Conservation (phyloP, 1,284 basidiomycete species). For the Sporisorium graminicola region DNA sequence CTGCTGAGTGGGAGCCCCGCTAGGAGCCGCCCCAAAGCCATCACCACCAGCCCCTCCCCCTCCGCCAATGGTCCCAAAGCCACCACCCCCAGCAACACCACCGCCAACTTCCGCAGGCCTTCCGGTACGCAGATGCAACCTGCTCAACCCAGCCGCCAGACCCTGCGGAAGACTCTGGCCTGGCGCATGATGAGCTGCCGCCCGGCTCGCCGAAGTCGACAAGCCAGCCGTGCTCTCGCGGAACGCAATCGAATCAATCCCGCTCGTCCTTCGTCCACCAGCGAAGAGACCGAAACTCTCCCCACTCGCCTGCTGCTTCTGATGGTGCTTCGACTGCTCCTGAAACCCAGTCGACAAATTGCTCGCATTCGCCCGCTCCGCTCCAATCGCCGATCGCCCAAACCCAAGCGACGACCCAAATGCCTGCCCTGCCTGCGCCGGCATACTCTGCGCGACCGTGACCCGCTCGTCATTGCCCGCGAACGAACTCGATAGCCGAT, state of each 20-base stretch:
- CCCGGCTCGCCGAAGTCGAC: slow-evolving; percentile 29
- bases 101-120: slow-evolving; percentile 5
- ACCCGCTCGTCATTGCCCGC: slow-evolving; percentile 32
- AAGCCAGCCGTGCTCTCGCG: slow-evolving; percentile 20
- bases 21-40: neutral
- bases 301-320: slow-evolving; percentile 7
- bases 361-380: slow-evolving; percentile 40
- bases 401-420: slow-evolving; percentile 36
- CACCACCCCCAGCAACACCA: slow-evolving; percentile 17
- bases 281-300: slow-evolving; percentile 27
- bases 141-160: slow-evolving; percentile 84
- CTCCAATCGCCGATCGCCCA: slow-evolving; percentile 29
- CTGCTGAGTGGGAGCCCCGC: slow-evolving; percentile 26
- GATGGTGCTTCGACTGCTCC: slow-evolving; percentile 23
- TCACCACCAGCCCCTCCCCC: slow-evolving; percentile 4
- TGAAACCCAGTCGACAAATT: slow-evolving; percentile 49
- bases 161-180: slow-evolving; percentile 89
- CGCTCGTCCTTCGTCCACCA: slow-evolving; percentile 19
- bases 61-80: slow-evolving; percentile 17
- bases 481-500: slow-evolving; percentile 40
- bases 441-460: slow-evolving; percentile 58
- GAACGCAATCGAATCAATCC: slow-evolving; percentile 42
- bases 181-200: slow-evolving; percentile 76
- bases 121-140: slow-evolving; percentile 76
- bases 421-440: slow-evolving; percentile 37